Conservation (phyloP, 331 rosid genomes). For the Saraca asoca region DNA sequence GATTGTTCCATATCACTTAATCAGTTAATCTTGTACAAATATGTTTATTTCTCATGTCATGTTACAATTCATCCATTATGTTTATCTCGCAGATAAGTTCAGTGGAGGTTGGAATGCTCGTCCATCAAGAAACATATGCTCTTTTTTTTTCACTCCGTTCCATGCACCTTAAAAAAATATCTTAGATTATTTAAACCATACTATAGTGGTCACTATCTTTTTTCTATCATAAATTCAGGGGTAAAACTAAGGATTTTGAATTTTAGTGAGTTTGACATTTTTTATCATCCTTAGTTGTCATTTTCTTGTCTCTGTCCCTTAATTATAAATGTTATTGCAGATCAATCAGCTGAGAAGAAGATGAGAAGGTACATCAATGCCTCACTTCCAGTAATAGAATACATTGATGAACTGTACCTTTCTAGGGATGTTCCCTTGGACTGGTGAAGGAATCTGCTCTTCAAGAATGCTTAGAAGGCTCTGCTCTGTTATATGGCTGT, state of each 20-base stretch:
- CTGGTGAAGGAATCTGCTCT: constrained; percentile 59
- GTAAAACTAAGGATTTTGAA: background rate
- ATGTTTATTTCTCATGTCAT: background rate
- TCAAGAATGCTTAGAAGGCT: background rate
- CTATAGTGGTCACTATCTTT: background rate
- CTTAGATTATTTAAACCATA: background rate
- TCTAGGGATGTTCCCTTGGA: constrained; percentile 71
- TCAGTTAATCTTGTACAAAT: no score
- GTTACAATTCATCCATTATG: no score
- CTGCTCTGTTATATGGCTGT: constrained; percentile 22
- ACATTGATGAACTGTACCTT: constrained; percentile 75
- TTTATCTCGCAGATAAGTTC: no score
- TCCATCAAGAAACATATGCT: background rate
- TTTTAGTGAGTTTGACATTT: background rate
- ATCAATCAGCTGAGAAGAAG: constrained; percentile 75
- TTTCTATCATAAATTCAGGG: background rate
- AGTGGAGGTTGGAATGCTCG: background rate
- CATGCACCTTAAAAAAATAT: background rate
- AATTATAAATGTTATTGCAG: constrained; percentile 47
- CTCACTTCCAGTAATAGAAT: constrained; percentile 62
- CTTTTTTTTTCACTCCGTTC: background rate
- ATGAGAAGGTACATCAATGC: constrained; percentile 81
- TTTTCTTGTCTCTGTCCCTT: constrained; percentile 12
- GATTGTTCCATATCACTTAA: background rate
- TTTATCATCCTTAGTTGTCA: constrained; percentile 2